A percentile compares a stretch with the other conserved stretches of the same genome.
Evolutionary conservation across 495 filamentous ascomycete species (phyloP).

Genomic region (Pyrenopolyporus hunteri): DNA sequence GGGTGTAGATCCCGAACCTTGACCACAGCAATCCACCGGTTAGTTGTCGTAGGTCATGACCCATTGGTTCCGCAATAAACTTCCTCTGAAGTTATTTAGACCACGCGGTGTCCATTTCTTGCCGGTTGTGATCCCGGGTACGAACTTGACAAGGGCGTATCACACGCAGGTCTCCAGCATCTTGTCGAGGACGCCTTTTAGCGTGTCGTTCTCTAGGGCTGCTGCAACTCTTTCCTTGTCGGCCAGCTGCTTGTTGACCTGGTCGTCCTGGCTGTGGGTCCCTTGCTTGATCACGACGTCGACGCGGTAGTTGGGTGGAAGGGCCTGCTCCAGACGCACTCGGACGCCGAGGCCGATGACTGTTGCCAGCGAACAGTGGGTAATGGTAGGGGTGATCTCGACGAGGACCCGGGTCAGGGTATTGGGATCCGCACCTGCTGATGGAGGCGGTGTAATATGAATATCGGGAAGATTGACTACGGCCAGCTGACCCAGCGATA

Average conservation of each 20-base stretch:
- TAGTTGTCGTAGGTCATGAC: no score
- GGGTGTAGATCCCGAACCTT: constrained; percentile 12
- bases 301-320: constrained; percentile 90
- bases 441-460: constrained; percentile 69
- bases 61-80: no score
- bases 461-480: constrained; percentile 96
- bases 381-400: constrained; percentile 94
- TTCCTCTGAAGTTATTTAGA: no score
- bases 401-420: constrained; percentile 62
- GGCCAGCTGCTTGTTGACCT: constrained; percentile 92
- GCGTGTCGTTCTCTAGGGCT: constrained; percentile 88
- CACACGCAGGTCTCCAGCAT: constrained; percentile 84
- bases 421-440: constrained; percentile 55
- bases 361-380: constrained; percentile 93
- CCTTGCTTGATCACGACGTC: constrained; percentile 95
- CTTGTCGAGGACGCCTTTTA: constrained; percentile 85
- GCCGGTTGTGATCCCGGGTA: no score
- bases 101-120: no score
- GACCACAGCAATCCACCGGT: no score
- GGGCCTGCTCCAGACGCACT: constrained; percentile 84
- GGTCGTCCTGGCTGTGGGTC: constrained; percentile 90
- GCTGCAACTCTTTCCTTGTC: constrained; percentile 97
- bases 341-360: constrained; percentile 95
- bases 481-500: constrained; percentile 88
- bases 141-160: constrained; percentile 2